A percentile compares a stretch with the other conserved stretches of the same genome.
These are phyloP conservation scores for Paxillus ammoniavirescens DNA, from an alignment of 768 basidiomycete species.

Conservation along the genomic window DNA sequence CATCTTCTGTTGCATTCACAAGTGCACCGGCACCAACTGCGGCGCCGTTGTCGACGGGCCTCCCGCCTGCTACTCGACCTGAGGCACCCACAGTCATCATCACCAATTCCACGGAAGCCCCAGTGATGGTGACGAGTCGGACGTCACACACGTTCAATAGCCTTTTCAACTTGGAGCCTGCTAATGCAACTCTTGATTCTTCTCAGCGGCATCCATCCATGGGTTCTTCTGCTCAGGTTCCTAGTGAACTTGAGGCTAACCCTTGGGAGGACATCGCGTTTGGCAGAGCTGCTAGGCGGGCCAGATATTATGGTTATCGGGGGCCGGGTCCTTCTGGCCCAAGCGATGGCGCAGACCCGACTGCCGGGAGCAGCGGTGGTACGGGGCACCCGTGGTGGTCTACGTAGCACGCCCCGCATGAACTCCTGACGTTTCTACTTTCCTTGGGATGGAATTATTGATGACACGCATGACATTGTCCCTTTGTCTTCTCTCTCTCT, in stretches of 20 bases:
- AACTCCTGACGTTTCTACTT: neutral
- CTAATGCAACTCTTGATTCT: neutral
- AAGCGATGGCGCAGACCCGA: neutral
- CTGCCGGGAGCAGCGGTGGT: neutral
- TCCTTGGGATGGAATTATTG: too few species aligned
- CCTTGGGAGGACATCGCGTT: neutral
- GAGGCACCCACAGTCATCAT: neutral
- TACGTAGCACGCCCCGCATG: neutral
- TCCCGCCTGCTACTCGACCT: neutral
- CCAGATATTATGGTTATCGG: neutral
- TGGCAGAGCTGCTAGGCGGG: neutral
- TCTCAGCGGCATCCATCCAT: neutral
- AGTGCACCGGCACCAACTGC: neutral
- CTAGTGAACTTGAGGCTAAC: neutral
- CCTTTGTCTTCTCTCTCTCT: too few species aligned
- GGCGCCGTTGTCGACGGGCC: neutral
- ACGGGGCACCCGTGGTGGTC: neutral
- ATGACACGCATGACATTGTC: too few species aligned
- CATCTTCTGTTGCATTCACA: neutral
- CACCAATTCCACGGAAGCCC: neutral
- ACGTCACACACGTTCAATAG: neutral
- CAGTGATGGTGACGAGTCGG: slow-evolving; percentile 1
- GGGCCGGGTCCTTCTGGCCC: neutral
- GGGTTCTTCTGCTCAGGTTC: neutral
- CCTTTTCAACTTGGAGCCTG: neutral